Conservation (phyloP, 306 rosid genomes). For the Malus sieversii region DNA sequence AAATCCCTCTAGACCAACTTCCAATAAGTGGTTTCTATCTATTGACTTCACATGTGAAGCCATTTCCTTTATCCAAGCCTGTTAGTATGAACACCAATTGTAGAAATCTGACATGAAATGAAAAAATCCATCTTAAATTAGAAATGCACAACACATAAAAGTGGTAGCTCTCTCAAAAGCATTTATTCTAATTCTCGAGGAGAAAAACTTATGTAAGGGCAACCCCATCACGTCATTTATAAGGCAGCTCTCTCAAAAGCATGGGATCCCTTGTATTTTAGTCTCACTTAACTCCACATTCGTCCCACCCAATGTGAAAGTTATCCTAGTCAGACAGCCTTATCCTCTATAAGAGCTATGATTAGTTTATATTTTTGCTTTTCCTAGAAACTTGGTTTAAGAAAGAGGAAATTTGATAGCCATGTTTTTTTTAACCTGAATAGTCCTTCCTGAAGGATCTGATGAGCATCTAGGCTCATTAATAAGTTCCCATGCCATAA, state of each 20-base stretch:
- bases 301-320: not conserved
- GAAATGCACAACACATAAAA: not conserved
- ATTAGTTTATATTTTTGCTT: not conserved
- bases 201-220: not conserved
- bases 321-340: no score
- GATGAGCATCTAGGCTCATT: conserved; percentile 91
- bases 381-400: not conserved
- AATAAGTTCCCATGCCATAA: conserved; percentile 98
- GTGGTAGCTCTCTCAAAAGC: not conserved
- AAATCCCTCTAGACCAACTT: conserved; percentile 87
- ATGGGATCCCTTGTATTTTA: not conserved
- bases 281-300: not conserved
- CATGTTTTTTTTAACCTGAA: conserved; percentile 44
- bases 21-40: conserved; percentile 81
- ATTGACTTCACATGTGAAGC: conserved; percentile 75
- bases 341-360: no score
- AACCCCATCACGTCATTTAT: not conserved
- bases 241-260: not conserved
- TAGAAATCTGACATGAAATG: not conserved
- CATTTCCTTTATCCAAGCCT: conserved; percentile 96
- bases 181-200: not conserved
- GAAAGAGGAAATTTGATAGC: not conserved
- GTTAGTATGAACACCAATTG: not conserved
- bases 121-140: conserved; percentile 4
- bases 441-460: conserved; percentile 83